Percentiles rank a stretch among this genome's conserved stretches.
These are phyloP conservation scores for Malus domestica DNA, from an alignment of 306 rosid species.

Conservation along the genomic window ASM211411v1 NC_041804.1:3250501-3251000, in stretches of 20 bases:
- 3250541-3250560: not conserved
- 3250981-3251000: conserved; percentile 58
- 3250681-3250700: not conserved
- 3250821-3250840: conserved; percentile 63
- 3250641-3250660: not conserved
- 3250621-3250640: conserved; percentile 90
- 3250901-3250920: conserved; percentile 2
- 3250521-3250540: not conserved
- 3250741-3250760: conserved; percentile 85
- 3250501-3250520: too few species aligned
- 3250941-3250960: conserved; percentile 56
- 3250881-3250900: not conserved
- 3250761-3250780: conserved; percentile 94
- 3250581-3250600: conserved; percentile 65
- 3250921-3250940: conserved; percentile 79
- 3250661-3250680: not conserved
- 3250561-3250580: conserved; percentile 88
- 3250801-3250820: conserved; percentile 75
- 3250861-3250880: not conserved
- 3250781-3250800: conserved; percentile 94
- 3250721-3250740: conserved; percentile 28
- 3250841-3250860: not conserved
- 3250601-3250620: conserved; percentile 88
- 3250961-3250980: conserved; percentile 57
- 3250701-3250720: not conserved